Evolutionary conservation across 2,329 filamentous ascomycete species (phyloP), one percentile per base, ranked within the genome.

Genomic region (Cercospora berteroae): DNA sequence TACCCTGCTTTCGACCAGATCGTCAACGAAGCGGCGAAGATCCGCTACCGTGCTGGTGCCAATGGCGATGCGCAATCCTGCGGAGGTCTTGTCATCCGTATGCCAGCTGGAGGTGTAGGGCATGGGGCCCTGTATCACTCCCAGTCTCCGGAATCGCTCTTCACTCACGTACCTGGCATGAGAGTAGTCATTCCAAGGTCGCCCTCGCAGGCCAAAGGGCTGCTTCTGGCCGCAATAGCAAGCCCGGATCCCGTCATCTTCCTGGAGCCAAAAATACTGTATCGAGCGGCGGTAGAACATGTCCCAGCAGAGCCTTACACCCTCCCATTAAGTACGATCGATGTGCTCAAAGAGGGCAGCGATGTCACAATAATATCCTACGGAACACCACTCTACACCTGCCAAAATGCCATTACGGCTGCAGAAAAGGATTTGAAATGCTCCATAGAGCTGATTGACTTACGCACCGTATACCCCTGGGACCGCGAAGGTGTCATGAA

Each of bases 1-100:
- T 97, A 89, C 78, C 94, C 94, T 2, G 93, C 94, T 0, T 97
- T 96, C 75, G 93, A 97, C 76, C 93, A 97, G 82, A 86, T 97
- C 33, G 93, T 97, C 76, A 97, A 97, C 75, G 93, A 97, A 80
- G 93, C 92, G 0, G 92, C 93, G 68, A 97, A 97, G 80, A 90
- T 91, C 75, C 85, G 94, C 65, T 97, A 93, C 79, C 86, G 93
- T 59, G 86, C 89, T 72, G 89, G 88, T 12, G 78, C 73, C 2
- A 89, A 77, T 66, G 74, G 71, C 12, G 74, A 74, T 39, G 67
- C 63, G 65, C 70, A 75, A 60, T 72, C 71, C 76, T 89, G 86
- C 18, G 94, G 94, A 20, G 92, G 93, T 0, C 78, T 97, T 74
- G 94, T 94, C 0, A 88, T 97, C 16, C 85, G 94, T 27, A 97